A percentile compares a stretch with the other conserved stretches of the same genome.
Evolutionary conservation across 192 early-diverging fungal species (phyloP).

Genomic region (Phycomyces blakesleeanus): DNA sequence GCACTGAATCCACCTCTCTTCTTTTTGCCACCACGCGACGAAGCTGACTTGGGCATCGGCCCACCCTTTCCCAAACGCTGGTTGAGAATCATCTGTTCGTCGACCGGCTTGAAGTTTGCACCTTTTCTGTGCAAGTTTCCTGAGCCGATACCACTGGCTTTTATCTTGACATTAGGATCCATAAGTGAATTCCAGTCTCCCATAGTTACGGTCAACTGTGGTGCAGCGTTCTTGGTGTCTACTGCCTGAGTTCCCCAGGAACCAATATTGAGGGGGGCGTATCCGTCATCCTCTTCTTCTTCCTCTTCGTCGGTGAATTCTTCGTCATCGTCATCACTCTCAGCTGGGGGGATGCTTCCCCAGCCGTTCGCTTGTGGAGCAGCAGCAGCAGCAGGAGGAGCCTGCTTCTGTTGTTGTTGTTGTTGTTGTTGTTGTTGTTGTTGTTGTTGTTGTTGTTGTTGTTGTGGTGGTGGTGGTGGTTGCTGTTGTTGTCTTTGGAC

Average conservation of each 20-base stretch:
- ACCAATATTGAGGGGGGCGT: conserved; percentile 1
- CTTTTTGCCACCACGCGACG: not conserved
- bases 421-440: not conserved
- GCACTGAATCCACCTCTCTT: not conserved
- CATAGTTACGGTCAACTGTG: not conserved
- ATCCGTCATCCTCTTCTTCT: not conserved
- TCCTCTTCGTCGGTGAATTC: conserved; percentile 3
- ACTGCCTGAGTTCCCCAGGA: conserved; percentile 10
- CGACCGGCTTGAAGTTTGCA: conserved; percentile 33
- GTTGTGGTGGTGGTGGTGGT: no score
- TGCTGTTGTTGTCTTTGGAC: no score
- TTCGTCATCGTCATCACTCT: not conserved
- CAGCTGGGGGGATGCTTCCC: not conserved
- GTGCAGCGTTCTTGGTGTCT: not conserved
- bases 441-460: no score
- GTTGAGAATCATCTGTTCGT: conserved; percentile 32
- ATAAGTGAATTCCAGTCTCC: conserved; percentile 25
- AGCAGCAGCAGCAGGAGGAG: not conserved
- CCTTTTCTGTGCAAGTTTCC: conserved; percentile 35
- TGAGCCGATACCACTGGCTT: conserved; percentile 24
- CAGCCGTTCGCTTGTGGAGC: not conserved
- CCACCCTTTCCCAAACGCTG: conserved; percentile 17
- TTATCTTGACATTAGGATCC: conserved; percentile 30
- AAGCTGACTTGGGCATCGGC: not conserved
- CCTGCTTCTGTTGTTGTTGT: not conserved